Conservation (phyloP, 257 asterid genomes). For the Datura wrightii region DNA sequence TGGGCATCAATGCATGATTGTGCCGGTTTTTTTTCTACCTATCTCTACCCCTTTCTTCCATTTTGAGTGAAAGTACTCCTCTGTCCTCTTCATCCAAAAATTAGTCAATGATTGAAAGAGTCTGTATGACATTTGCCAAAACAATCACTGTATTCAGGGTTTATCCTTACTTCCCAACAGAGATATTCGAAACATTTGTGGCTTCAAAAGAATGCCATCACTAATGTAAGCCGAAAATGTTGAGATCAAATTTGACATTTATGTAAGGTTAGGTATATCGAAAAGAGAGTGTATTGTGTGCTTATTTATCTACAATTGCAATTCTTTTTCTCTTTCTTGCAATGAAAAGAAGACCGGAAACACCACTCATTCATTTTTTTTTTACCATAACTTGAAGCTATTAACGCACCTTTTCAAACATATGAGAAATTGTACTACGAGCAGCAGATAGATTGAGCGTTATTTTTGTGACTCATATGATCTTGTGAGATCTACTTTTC, state of each 20-base stretch:
- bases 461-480: not conserved
- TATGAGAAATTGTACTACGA: not conserved
- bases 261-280: not conserved
- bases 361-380: not conserved
- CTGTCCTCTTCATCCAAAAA: constrained; percentile 1
- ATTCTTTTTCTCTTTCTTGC: not conserved
- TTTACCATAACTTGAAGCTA: not conserved
- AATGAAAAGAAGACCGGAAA: not conserved
- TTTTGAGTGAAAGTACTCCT: not conserved
- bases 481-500: not conserved
- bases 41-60: not conserved
- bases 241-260: constrained; percentile 9
- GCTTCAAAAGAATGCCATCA: constrained; percentile 23
- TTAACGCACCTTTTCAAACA: constrained; percentile 20
- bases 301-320: not conserved
- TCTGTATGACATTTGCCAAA: not conserved
- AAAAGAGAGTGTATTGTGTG: constrained; percentile 5
- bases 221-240: not conserved
- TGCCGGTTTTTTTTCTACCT: not conserved
- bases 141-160: not conserved
- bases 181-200: not conserved
- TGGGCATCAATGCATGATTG: constrained; percentile 9
- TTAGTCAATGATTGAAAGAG: constrained; percentile 14
- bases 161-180: not conserved
- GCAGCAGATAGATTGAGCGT: not conserved